Conservation (phyloP, 2,329 filamentous ascomycete species). For the Cercospora sp. region DNA sequence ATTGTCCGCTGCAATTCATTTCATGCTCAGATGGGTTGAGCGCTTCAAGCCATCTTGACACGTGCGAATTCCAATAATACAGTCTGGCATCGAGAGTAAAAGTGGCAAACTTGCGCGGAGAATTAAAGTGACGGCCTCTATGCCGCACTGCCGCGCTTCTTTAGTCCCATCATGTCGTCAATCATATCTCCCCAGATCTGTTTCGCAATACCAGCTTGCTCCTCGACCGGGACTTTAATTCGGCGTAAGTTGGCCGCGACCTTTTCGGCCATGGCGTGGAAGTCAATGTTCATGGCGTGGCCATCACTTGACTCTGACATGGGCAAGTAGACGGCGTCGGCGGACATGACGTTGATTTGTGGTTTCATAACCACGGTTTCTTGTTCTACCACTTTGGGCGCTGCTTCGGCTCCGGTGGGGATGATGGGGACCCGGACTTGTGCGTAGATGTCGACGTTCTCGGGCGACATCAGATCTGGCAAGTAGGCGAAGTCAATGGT, state of each 20-base stretch:
- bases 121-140: background rate
- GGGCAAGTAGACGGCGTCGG: constrained; percentile 52
- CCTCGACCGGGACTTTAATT: constrained; percentile 43
- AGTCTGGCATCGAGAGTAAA: background rate
- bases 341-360: constrained; percentile 57
- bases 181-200: constrained; percentile 49
- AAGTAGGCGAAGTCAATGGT: constrained; percentile 65
- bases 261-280: constrained; percentile 56
- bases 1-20: background rate
- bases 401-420: constrained; percentile 24
- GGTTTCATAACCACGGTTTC: constrained; percentile 54
- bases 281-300: constrained; percentile 56
- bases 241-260: constrained; percentile 32
- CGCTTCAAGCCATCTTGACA: constrained; percentile 17
- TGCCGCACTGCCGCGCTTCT: constrained; percentile 31
- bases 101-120: background rate
- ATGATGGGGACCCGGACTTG: constrained; percentile 38
- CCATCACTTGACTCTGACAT: constrained; percentile 62
- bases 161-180: constrained; percentile 51
- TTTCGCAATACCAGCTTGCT: constrained; percentile 45
- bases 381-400: constrained; percentile 26
- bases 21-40: constrained; percentile 14
- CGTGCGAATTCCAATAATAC: background rate
- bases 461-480: constrained; percentile 43
- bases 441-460: constrained; percentile 23